A percentile compares a stretch with the other conserved stretches of the same genome.
These are phyloP conservation scores for Boletellus ananas DNA, from an alignment of 768 basidiomycete species.

Conservation along the genomic window DNA sequence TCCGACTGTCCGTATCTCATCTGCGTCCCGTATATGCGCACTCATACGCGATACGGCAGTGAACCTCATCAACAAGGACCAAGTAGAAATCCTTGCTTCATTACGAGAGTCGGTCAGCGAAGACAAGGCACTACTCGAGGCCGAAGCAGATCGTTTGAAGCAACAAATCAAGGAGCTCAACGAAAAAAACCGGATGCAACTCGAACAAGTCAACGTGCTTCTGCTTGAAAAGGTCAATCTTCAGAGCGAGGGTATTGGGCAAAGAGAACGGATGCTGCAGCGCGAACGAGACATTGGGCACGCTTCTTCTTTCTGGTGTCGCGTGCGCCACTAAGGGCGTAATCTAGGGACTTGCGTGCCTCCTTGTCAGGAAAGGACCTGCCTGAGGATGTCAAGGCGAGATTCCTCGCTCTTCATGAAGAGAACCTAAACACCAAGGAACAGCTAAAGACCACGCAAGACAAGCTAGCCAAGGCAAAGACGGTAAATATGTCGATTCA, in stretches of 20 bases:
- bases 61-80: constrained; percentile 88
- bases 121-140: constrained; percentile 75
- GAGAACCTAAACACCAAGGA: constrained; percentile 71
- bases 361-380: constrained; percentile 74
- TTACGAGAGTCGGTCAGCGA: constrained; percentile 86
- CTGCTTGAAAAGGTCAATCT: constrained; percentile 87
- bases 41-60: constrained; percentile 44
- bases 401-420: constrained; percentile 71
- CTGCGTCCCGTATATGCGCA: background rate
- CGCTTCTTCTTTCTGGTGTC: constrained; percentile 16
- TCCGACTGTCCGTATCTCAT: constrained; percentile 64
- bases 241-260: constrained; percentile 87
- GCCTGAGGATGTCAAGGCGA: constrained; percentile 77
- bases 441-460: constrained; percentile 62
- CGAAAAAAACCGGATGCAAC: constrained; percentile 87
- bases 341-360: constrained; percentile 69
- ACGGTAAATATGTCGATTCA: constrained; percentile 41
- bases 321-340: background rate
- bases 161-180: constrained; percentile 65
- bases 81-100: constrained; percentile 82
- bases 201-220: constrained; percentile 83
- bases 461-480: constrained; percentile 79
- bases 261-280: constrained; percentile 82
- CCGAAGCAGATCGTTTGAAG: constrained; percentile 59
- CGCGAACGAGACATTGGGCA: constrained; percentile 85